Conservation (phyloP, 768 basidiomycete genomes). For the Mycena chlorophos region DNA sequence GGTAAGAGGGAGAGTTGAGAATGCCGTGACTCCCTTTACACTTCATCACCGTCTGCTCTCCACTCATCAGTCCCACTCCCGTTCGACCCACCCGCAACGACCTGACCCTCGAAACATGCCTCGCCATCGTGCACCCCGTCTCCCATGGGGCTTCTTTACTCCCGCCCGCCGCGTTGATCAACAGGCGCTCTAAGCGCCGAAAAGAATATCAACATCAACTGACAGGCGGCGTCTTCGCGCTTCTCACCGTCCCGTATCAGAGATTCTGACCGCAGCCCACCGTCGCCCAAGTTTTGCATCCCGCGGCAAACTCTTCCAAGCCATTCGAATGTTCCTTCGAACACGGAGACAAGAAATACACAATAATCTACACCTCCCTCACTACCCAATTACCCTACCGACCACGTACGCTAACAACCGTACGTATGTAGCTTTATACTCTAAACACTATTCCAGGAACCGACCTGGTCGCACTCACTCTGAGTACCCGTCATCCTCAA, state of each 20-base stretch:
- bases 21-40: constrained; percentile 21
- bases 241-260: neutral
- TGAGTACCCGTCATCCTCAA: constrained; percentile 64
- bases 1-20: constrained; percentile 22
- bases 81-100: neutral
- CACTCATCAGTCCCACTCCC: neutral
- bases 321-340: neutral
- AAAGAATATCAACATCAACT: neutral
- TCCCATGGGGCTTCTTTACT: too few relatives aligned
- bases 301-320: neutral
- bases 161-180: neutral
- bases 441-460: constrained; percentile 35
- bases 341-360: neutral
- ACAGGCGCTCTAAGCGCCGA: neutral
- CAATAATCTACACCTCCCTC: neutral
- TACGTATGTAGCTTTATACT: constrained; percentile 2
- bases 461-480: too few relatives aligned
- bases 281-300: neutral
- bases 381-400: neutral
- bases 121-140: too few relatives aligned
- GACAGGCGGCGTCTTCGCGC: neutral
- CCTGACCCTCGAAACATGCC: neutral
- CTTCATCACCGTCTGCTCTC: neutral
- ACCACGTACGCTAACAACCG: neutral
- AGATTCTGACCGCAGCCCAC: neutral